A percentile compares a stretch with the other conserved stretches of the same genome.
Evolutionary conservation across 257 asterid species (phyloP).

Genomic region (Penstemon newberryi): DNA sequence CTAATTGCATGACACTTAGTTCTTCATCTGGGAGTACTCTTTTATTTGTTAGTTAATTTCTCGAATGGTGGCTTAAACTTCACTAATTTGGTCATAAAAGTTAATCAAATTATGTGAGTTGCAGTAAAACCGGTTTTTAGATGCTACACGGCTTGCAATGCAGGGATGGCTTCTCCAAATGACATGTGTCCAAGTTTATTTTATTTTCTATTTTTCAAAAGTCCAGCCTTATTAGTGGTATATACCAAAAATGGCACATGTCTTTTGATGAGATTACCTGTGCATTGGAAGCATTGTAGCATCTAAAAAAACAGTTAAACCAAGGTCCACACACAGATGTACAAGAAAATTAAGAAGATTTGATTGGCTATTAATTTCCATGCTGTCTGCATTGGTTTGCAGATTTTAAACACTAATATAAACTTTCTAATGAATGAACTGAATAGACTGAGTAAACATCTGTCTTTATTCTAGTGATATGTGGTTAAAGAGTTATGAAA

Average conservation of each 20-base stretch:
- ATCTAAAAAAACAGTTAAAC: too few relatives aligned
- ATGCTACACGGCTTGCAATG: too few relatives aligned
- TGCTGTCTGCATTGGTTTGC: neutral
- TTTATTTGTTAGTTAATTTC: neutral
- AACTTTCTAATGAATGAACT: neutral
- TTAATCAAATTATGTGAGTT: neutral
- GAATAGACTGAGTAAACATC: constrained; percentile 2
- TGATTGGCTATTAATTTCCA: neutral
- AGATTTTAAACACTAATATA: neutral
- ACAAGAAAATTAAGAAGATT: constrained; percentile 11
- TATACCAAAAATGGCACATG: too few relatives aligned
- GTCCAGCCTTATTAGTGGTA: too few relatives aligned
- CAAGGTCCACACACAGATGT: neutral
- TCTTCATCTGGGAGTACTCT: neutral
- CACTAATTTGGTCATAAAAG: too few relatives aligned
- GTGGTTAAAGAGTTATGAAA: constrained; percentile 1
- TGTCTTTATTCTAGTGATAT: neutral
- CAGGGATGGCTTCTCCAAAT: too few relatives aligned
- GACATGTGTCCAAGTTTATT: too few relatives aligned
- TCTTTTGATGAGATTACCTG: too few relatives aligned
- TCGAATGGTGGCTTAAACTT: neutral
- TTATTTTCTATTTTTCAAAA: too few relatives aligned
- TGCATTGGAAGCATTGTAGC: too few relatives aligned
- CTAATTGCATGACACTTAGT: neutral
- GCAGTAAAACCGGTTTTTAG: neutral